These are phyloP conservation scores for Scenedesmus sp. DNA, from an alignment of 163 green algal species.

Conservation along the genomic window DNA sequence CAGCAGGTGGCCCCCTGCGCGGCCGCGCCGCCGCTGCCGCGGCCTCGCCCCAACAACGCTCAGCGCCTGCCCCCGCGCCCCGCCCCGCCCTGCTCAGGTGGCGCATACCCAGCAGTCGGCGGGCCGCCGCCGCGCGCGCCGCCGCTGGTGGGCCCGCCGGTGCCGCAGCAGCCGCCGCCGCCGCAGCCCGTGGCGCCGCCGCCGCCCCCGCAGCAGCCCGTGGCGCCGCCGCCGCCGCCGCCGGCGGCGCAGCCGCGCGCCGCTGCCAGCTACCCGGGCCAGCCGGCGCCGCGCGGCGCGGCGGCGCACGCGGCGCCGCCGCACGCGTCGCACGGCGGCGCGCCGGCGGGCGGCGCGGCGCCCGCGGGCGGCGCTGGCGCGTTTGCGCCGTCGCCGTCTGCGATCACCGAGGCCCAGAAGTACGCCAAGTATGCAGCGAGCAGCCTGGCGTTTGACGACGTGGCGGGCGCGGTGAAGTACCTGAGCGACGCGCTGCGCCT, in stretches of 20 bases:
- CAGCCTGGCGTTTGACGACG: conserved; percentile 80
- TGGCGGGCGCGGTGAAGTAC: conserved; percentile 69
- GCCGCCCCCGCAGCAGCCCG: not conserved
- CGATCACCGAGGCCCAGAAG: conserved; percentile 78
- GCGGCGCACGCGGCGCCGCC: not conserved
- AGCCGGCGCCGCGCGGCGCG: too few species aligned
- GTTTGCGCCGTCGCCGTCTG: conserved; percentile 55
- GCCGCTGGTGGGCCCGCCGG: conserved; percentile 1
- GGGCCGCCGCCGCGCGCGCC: conserved; percentile 8
- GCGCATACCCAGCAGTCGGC: not conserved
- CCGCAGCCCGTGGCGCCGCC: not conserved
- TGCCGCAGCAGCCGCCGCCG: conserved; percentile 1
- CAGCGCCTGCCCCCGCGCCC: too few species aligned
- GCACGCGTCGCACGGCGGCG: not conserved
- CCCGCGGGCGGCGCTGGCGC: conserved; percentile 12
- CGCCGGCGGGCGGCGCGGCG: not conserved
- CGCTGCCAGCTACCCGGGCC: not conserved
- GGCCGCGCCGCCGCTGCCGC: not conserved
- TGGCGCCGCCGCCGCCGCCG: not conserved
- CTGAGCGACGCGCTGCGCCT: conserved; percentile 70
- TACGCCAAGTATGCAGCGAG: conserved; percentile 74
- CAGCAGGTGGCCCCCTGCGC: conserved; percentile 4
- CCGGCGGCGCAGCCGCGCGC: not conserved
- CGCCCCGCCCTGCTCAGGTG: not conserved
- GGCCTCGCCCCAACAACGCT: too few species aligned